phyloP scores from a whole-genome alignment of 768 basidiomycete genomes.

The Mycena amicta region DNA sequence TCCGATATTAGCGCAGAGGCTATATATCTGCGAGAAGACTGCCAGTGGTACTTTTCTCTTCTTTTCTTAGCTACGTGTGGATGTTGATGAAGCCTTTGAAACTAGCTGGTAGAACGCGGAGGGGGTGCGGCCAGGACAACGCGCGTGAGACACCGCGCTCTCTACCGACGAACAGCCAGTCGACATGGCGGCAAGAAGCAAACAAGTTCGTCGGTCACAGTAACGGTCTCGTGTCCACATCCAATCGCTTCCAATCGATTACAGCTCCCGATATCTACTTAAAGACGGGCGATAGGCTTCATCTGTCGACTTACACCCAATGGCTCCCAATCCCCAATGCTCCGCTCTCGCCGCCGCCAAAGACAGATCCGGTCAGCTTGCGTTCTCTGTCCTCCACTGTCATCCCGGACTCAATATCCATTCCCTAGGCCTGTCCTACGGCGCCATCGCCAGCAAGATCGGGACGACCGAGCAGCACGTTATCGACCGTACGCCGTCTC shows the following conservation, averaged over 20 bases:
- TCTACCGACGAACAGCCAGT: no score
- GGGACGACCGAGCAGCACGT: constrained; percentile 50
- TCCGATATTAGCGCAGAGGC: no score
- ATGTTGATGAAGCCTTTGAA: no score
- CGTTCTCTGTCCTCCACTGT: not conserved
- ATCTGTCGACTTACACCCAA: constrained; percentile 21
- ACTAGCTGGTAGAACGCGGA: no score
- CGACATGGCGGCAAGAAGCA: no score
- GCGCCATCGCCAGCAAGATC: constrained; percentile 48
- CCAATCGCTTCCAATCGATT: constrained; percentile 14
- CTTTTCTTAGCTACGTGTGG: no score
- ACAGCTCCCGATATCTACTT: constrained; percentile 2
- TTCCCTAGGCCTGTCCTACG: constrained; percentile 50
- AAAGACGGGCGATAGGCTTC: not conserved
- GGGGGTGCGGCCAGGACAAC: no score
- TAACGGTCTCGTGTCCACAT: no score
- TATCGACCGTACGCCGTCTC: constrained; percentile 47
- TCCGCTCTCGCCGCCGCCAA: constrained; percentile 58
- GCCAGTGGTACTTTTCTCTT: no score
- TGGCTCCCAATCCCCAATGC: constrained; percentile 60
- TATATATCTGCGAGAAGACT: no score
- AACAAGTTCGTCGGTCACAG: no score
- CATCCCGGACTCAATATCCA: not conserved
- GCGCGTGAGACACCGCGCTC: no score
- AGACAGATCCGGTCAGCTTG: constrained; percentile 48